Evolutionary conservation across 768 basidiomycete genomes (phyloP).

Genomic region (Fistulinella prunicolor): DNA sequence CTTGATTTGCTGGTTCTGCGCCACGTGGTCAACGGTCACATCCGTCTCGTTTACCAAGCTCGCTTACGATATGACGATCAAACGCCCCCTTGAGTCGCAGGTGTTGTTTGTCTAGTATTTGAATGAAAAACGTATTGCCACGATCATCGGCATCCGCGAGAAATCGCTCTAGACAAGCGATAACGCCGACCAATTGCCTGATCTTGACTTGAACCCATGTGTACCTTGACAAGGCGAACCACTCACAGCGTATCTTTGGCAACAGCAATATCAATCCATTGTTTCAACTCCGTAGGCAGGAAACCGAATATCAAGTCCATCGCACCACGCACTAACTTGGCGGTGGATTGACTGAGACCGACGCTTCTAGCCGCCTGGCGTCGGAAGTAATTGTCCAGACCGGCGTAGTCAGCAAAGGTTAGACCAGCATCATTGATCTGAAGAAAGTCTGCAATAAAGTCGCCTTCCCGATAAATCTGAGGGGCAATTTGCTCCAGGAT

Average conservation of each 20-base stretch:
- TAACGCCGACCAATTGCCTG: constrained; percentile 84
- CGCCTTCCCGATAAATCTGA: constrained; percentile 78
- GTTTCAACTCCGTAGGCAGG: constrained; percentile 75
- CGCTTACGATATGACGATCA: constrained; percentile 69
- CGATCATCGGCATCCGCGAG: constrained; percentile 75
- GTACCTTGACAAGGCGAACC: background rate
- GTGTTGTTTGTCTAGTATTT: constrained; percentile 80
- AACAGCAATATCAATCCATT: constrained; percentile 79
- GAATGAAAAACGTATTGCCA: constrained; percentile 70
- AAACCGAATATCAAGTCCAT: constrained; percentile 97
- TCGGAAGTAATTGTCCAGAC: constrained; percentile 90
- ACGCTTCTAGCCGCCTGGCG: constrained; percentile 79
- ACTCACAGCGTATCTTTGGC: constrained; percentile 71
- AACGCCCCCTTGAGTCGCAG: constrained; percentile 70
- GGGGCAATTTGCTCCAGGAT: constrained; percentile 74
- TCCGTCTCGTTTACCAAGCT: background rate
- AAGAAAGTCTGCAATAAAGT: constrained; percentile 88
- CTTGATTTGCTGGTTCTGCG: constrained; percentile 81
- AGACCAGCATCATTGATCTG: constrained; percentile 86
- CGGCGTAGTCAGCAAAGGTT: constrained; percentile 95
- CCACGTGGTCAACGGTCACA: background rate
- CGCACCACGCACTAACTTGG: constrained; percentile 80
- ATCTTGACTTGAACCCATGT: constrained; percentile 4
- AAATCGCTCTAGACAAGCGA: constrained; percentile 75
- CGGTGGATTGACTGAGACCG: constrained; percentile 63